These are phyloP conservation scores for Theileria orientalis DNA, from an alignment of 169 alveolate species.

Conservation along the genomic window DNA sequence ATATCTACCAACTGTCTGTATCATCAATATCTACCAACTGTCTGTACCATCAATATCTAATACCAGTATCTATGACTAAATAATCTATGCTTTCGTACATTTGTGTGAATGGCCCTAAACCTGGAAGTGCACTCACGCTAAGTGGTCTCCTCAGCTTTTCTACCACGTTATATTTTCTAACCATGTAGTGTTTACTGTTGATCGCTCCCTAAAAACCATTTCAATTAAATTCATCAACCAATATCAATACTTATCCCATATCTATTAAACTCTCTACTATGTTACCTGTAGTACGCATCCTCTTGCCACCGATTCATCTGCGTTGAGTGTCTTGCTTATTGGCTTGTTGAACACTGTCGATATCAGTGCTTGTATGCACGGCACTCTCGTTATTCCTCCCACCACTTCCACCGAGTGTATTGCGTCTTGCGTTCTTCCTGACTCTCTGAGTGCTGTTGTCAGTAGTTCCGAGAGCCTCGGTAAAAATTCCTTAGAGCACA, in stretches of 20 bases:
- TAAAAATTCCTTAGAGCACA: conserved; percentile 79
- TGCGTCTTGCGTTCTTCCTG: conserved; percentile 73
- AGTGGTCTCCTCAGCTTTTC: conserved; percentile 69
- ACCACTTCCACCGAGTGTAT: conserved; percentile 91
- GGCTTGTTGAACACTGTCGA: conserved; percentile 83
- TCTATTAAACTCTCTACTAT: not conserved
- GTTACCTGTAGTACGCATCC: conserved; percentile 94
- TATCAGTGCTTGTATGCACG: conserved; percentile 88
- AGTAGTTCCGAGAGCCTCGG: conserved; percentile 71
- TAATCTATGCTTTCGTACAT: too few species aligned
- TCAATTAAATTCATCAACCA: not conserved
- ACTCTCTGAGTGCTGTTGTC: conserved; percentile 65
- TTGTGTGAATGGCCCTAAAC: conserved; percentile 33
- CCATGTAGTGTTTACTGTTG: conserved; percentile 70
- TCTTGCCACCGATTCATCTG: conserved; percentile 96
- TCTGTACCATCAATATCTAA: too few species aligned
- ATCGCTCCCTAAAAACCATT: conserved; percentile 66
- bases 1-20: too few species aligned
- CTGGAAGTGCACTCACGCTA: conserved; percentile 19
- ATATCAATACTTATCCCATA: not conserved
- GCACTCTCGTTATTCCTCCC: conserved; percentile 97
- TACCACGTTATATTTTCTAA: conserved; percentile 64
- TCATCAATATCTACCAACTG: too few species aligned
- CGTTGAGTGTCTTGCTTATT: conserved; percentile 90
- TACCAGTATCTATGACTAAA: too few species aligned